These are phyloP conservation scores for Lachancea lanzarotensis DNA, from an alignment of 805 yeast genomes.

Conservation along the genomic window DNA sequence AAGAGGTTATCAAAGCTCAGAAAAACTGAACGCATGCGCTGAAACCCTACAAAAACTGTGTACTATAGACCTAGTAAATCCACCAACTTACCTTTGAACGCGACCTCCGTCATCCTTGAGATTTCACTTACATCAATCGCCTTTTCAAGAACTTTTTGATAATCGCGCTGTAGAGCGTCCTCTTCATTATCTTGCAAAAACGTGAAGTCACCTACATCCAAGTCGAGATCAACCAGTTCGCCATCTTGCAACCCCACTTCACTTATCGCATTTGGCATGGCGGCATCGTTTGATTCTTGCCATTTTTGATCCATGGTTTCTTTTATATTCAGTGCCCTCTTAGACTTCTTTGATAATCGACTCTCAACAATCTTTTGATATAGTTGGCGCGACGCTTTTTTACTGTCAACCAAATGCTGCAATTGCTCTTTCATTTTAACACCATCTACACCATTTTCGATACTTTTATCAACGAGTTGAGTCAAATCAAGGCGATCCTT, in stretches of 20 bases:
- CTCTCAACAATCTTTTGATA: conserved; percentile 26
- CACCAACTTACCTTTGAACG: conserved; percentile 13
- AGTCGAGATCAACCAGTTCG: conserved; percentile 40
- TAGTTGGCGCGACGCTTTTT: conserved; percentile 31
- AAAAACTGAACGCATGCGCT: conserved; percentile 8
- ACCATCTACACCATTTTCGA: conserved; percentile 21
- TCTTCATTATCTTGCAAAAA: conserved; percentile 15
- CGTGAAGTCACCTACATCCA: conserved; percentile 28
- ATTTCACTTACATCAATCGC: conserved; percentile 20
- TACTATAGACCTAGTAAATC: conserved; percentile 7
- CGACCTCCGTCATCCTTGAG: conserved; percentile 25
- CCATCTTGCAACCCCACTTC: conserved; percentile 46
- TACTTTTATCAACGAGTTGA: conserved; percentile 25
- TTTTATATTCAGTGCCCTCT: conserved; percentile 17
- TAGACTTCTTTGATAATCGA: conserved; percentile 19
- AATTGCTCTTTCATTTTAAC: conserved; percentile 34
- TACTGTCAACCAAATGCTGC: conserved; percentile 34
- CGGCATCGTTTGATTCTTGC: conserved; percentile 39
- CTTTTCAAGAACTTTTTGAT: conserved; percentile 23
- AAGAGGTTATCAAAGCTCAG: conserved; percentile 45
- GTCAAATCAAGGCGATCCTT: conserved; percentile 42
- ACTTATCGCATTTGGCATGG: conserved; percentile 36
- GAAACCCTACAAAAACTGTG: neutral
- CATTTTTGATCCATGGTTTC: conserved; percentile 36
- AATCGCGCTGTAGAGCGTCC: conserved; percentile 26